Conservation (phyloP, 1,284 basidiomycete species). For the Trichosporon sp. region DNA sequence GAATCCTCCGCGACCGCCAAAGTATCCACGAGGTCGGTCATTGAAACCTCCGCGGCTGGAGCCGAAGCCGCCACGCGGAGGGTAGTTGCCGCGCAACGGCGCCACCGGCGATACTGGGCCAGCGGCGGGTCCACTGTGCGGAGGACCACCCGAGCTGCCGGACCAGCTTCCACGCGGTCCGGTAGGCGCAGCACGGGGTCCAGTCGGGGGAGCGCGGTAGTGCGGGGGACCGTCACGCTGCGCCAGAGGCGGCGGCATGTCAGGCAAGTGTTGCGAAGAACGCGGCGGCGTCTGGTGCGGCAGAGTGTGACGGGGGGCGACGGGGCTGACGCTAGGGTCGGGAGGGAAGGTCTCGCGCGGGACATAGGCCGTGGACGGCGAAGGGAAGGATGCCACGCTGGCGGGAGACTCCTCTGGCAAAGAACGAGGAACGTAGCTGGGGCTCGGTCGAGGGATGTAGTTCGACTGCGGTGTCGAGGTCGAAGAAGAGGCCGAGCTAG, state of each 20-base stretch:
- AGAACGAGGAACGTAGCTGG: constrained; percentile 16
- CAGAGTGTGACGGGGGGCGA: constrained; percentile 5
- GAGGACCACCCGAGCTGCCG: background rate
- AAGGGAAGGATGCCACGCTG: background rate
- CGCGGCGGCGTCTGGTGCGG: constrained; percentile 17
- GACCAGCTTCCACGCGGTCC: constrained; percentile 19
- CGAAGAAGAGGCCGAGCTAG: background rate
- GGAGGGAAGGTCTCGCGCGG: constrained; percentile 8
- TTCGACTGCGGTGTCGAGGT: background rate
- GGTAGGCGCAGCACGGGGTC: constrained; percentile 19
- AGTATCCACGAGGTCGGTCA: constrained; percentile 13
- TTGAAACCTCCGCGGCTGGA: constrained; percentile 8
- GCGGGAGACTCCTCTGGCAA: constrained; percentile 5
- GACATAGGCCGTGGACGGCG: constrained; percentile 3
- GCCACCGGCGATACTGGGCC: constrained; percentile 19
- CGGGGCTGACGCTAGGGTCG: constrained; percentile 7
- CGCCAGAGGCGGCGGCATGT: constrained; percentile 16
- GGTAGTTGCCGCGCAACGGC: constrained; percentile 11
- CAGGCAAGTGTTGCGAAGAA: constrained; percentile 12
- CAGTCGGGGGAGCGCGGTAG: constrained; percentile 18
- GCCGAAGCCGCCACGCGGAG: constrained; percentile 18
- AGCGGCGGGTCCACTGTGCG: background rate
- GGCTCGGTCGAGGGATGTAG: constrained; percentile 15
- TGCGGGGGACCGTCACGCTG: constrained; percentile 19
- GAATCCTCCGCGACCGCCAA: constrained; percentile 13